These are phyloP conservation scores for Boletus bicolor DNA, from an alignment of 768 basidiomycete species.

Conservation along the genomic window DNA sequence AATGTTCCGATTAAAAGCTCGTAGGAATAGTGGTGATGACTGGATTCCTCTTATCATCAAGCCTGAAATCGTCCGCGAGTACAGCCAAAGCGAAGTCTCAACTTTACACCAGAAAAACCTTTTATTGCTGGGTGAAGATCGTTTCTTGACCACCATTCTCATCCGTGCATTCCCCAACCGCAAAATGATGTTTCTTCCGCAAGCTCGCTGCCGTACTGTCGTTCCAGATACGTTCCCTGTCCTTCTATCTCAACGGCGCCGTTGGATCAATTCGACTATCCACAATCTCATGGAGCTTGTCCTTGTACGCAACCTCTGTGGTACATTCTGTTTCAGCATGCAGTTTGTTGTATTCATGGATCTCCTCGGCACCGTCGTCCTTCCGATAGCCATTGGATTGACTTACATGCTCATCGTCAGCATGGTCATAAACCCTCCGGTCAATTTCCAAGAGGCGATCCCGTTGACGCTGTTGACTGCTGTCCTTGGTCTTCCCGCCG, in stretches of 20 bases:
- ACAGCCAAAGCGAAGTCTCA: constrained; percentile 89
- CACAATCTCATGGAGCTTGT: constrained; percentile 99
- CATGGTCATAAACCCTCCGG: constrained; percentile 77
- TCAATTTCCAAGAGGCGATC: constrained; percentile 87
- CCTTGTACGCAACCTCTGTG: constrained; percentile 93
- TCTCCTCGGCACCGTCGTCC: constrained; percentile 83
- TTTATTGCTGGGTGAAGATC: constrained; percentile 94
- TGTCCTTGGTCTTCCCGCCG: constrained; percentile 89
- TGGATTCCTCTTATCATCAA: constrained; percentile 98
- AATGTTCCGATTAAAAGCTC: constrained; percentile 97
- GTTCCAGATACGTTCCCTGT: constrained; percentile 94
- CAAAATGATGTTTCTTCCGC: constrained; percentile 99
- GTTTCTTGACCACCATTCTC: constrained; percentile 95
- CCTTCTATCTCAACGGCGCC: constrained; percentile 91
- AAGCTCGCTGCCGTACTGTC: constrained; percentile 91
- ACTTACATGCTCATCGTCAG: constrained; percentile 86
- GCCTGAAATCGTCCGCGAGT: constrained; percentile 95
- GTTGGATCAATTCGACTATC: constrained; percentile 99
- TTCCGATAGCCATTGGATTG: constrained; percentile 89
- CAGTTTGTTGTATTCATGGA: constrained; percentile 99
- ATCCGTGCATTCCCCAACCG: constrained; percentile 96
- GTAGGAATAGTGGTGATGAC: constrained; percentile 84
- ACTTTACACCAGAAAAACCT: constrained; percentile 98
- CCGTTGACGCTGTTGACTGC: constrained; percentile 85
- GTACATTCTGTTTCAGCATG: constrained; percentile 99